Conservation (phyloP, 768 basidiomycete species). For the Naganishia antarctica region DNA sequence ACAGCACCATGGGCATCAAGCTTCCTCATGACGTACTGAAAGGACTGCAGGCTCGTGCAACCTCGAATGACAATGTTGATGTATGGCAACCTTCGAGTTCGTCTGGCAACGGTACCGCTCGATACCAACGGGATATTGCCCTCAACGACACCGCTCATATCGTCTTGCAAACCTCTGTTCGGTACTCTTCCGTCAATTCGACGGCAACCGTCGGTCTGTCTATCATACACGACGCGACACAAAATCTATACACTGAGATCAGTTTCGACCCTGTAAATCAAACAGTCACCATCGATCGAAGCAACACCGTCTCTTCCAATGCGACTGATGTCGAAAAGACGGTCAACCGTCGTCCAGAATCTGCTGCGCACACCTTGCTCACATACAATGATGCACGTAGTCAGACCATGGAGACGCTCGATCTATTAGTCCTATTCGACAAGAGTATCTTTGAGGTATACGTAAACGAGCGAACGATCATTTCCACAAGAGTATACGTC, state of each 20-base stretch:
- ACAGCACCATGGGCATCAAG: constrained; percentile 16
- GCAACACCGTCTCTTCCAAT: constrained; percentile 6
- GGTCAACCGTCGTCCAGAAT: constrained; percentile 14
- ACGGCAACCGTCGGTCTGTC: background rate
- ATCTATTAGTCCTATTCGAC: constrained; percentile 22
- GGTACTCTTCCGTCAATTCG: background rate
- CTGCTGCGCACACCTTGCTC: constrained; percentile 25
- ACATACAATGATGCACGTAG: background rate
- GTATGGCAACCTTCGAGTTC: background rate
- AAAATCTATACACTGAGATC: background rate
- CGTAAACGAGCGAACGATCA: constrained; percentile 24
- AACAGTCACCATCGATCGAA: constrained; percentile 19
- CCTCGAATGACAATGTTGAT: background rate
- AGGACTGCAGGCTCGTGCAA: background rate
- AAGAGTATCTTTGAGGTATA: constrained; percentile 28
- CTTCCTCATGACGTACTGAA: background rate
- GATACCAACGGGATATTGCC: background rate
- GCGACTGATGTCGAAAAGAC: background rate
- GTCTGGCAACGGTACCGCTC: background rate
- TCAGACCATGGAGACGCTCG: constrained; percentile 17
- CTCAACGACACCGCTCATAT: constrained; percentile 8
- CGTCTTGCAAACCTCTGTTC: constrained; percentile 8
- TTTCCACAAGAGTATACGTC: constrained; percentile 25
- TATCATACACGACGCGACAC: background rate
- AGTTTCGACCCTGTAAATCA: constrained; percentile 13